Conservation (phyloP, 345 rosid species). For the Firmiana major region DNA sequence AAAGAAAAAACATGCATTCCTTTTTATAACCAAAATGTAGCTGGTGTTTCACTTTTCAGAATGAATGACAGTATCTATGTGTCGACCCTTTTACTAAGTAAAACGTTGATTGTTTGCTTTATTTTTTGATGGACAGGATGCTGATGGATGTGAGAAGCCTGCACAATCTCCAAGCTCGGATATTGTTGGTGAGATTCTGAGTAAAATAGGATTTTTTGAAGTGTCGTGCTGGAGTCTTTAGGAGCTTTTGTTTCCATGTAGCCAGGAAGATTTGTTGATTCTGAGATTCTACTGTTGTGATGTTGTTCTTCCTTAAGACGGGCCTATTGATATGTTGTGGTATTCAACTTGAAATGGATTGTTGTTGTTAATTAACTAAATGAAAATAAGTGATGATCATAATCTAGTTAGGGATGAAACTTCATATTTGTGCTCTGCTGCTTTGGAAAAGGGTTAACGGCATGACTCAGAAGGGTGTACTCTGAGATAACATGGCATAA, state of each 20-base stretch:
- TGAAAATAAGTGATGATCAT: not conserved
- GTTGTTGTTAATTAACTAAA: not conserved
- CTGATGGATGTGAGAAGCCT: conserved; percentile 27
- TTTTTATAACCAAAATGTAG: not conserved
- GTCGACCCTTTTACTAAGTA: not conserved
- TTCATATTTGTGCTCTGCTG: not conserved
- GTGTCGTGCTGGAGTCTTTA: not conserved
- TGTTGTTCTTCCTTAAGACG: not conserved
- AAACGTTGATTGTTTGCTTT: conserved; percentile 11
- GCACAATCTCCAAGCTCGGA: conserved; percentile 22
- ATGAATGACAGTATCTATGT: not conserved
- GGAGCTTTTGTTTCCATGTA: not conserved
- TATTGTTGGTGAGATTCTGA: conserved; percentile 16
- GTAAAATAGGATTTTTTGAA: too few species aligned
- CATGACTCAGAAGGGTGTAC: not conserved
- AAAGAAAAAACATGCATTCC: not conserved
- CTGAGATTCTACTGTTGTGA: not conserved
- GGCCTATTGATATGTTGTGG: not conserved
- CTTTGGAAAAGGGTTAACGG: not conserved
- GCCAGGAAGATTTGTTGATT: not conserved
- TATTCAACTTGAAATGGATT: not conserved
- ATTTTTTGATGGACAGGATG: conserved; percentile 40
- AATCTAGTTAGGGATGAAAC: not conserved
- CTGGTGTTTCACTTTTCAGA: not conserved
- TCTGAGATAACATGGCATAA: not conserved